Evolutionary conservation across 371 early-diverging fungal genomes (phyloP).

Genomic region (Actinomortierella wolfii): DNA sequence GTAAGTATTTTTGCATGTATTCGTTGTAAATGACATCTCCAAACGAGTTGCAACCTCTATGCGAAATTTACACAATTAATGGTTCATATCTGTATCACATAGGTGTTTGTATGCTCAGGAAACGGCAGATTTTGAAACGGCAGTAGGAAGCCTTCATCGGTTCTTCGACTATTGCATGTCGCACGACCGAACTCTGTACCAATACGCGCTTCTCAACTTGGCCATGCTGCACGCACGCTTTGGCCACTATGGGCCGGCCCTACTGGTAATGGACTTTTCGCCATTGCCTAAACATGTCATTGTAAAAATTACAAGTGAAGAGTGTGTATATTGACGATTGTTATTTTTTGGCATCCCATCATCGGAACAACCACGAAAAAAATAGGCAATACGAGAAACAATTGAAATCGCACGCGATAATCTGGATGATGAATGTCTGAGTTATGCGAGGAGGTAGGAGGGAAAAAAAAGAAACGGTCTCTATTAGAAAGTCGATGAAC

Average conservation of each 20-base stretch:
- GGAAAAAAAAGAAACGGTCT: too few species aligned
- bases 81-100: conserved; percentile 3
- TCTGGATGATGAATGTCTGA: conserved; percentile 45
- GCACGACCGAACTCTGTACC: conserved; percentile 32
- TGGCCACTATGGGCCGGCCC: conserved; percentile 44
- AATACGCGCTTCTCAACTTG: conserved; percentile 48
- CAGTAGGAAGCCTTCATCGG: conserved; percentile 32
- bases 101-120: conserved; percentile 35
- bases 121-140: conserved; percentile 30
- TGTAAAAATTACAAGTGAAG: too few species aligned
- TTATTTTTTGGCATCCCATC: too few species aligned
- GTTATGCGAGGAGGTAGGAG: conserved; percentile 49
- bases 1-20: conserved; percentile 8
- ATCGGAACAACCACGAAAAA: too few species aligned
- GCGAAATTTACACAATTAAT: too few species aligned
- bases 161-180: conserved; percentile 36
- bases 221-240: conserved; percentile 49
- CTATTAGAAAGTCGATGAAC: too few species aligned
- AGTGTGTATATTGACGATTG: too few species aligned
- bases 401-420: conserved; percentile 48
- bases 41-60: too few species aligned
- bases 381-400: conserved; percentile 45
- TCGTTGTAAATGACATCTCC: too few species aligned
- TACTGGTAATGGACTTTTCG: conserved; percentile 17
- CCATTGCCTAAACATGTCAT: not conserved